Evolutionary conservation across 2,329 filamentous ascomycete species (phyloP).

Genomic region (Aspergillus intermedius): DNA sequence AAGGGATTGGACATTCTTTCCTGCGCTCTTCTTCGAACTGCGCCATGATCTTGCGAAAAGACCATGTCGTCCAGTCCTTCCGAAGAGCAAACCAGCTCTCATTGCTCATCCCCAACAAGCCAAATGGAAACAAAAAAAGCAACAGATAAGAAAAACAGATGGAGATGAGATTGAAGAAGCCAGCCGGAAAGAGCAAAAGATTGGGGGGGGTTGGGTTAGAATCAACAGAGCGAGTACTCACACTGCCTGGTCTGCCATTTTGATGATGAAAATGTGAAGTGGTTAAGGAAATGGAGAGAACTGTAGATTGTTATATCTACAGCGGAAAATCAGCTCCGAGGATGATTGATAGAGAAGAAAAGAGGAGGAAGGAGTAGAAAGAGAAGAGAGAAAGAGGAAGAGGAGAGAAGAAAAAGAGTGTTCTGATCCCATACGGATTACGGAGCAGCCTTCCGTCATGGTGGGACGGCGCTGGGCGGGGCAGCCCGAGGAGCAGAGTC

Average conservation of each 20-base stretch:
- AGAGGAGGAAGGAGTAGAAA: conserved; percentile 16
- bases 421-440: conserved; percentile 16
- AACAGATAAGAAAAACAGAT: neutral
- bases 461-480: conserved; percentile 19
- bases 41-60: too few relatives aligned
- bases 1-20: neutral
- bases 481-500: conserved; percentile 30
- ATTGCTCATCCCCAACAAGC: conserved; percentile 1
- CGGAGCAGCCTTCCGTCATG: conserved; percentile 34
- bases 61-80: conserved; percentile 1
- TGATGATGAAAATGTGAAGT: conserved; percentile 17
- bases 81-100: neutral
- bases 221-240: conserved; percentile 26
- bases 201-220: too few relatives aligned
- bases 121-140: conserved; percentile 1
- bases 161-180: neutral
- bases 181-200: neutral
- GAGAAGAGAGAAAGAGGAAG: conserved; percentile 18
- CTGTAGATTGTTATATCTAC: conserved; percentile 9
- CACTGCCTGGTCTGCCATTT: conserved; percentile 41
- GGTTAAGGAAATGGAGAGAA: conserved; percentile 1
- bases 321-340: conserved; percentile 4
- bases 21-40: too few relatives aligned
- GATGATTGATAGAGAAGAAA: conserved; percentile 11
- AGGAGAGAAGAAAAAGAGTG: conserved; percentile 11